Conservation (phyloP, 441 rosid species). For the Erodium texanum region DNA sequence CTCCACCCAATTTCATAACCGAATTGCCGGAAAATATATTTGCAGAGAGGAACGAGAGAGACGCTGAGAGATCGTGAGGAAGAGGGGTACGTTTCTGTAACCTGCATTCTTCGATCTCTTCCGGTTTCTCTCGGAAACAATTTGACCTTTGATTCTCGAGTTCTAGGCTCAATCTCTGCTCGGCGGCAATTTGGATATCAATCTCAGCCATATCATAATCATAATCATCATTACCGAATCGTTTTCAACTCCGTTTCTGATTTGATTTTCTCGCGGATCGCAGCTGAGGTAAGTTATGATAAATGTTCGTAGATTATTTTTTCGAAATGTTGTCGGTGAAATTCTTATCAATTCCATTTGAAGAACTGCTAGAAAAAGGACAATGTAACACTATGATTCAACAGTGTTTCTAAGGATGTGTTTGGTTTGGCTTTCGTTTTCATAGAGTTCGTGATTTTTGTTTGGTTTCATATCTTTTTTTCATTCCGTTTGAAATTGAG, state of each 20-base stretch:
- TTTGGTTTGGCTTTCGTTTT: background rate
- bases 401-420: background rate
- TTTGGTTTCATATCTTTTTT: background rate
- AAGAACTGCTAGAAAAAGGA: background rate
- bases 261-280: slow-evolving; percentile 2
- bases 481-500: background rate
- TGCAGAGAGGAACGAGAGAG: background rate
- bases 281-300: background rate
- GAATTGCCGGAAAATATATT: background rate
- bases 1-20: background rate
- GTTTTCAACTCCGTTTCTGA: background rate
- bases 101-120: background rate
- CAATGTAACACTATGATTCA: background rate
- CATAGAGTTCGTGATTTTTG: background rate
- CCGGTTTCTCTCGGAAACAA: background rate
- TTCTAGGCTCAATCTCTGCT: background rate
- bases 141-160: background rate
- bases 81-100: background rate
- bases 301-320: background rate
- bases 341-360: background rate
- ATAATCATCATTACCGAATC: no score
- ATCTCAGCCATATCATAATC: background rate
- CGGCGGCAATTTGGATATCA: no score
- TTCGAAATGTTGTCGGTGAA: background rate
- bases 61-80: background rate